A percentile compares a stretch with the other conserved stretches of the same genome.
Conservation (phyloP, 306 rosid species). For the Fragaria nilgerrensis region DNA sequence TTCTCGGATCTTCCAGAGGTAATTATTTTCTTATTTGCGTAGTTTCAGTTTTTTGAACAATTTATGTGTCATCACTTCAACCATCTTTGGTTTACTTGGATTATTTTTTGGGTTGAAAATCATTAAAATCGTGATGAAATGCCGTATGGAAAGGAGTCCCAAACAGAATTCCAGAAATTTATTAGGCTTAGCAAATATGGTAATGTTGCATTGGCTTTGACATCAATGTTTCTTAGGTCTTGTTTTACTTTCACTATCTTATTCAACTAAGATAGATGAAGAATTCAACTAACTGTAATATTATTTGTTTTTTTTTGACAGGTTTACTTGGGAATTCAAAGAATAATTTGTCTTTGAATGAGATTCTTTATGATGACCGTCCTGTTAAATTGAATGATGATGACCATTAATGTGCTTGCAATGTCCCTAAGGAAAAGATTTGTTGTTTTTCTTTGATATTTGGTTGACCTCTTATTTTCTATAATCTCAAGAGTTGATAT, state of each 20-base stretch:
- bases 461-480: background rate
- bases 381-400: conserved; percentile 51
- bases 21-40: background rate
- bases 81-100: conserved; percentile 25
- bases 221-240: background rate
- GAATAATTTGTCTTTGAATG: background rate
- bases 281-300: background rate
- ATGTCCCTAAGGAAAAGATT: conserved; percentile 68
- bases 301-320: conserved; percentile 17
- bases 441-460: background rate
- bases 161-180: conserved; percentile 55
- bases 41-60: background rate
- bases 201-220: conserved; percentile 14
- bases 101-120: conserved; percentile 45
- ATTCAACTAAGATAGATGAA: background rate
- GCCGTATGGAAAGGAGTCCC: conserved; percentile 35
- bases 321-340: conserved; percentile 32
- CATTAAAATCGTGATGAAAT: conserved; percentile 49
- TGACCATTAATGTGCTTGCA: conserved; percentile 63
- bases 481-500: background rate
- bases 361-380: conserved; percentile 55
- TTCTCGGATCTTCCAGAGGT: conserved; percentile 77
- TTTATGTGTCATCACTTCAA: background rate
- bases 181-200: conserved; percentile 56
- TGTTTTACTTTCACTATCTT: background rate